Base-by-base conservation (phyloP, 495 filamentous ascomycete genomes). In the Penicillium paxilli region DNA sequence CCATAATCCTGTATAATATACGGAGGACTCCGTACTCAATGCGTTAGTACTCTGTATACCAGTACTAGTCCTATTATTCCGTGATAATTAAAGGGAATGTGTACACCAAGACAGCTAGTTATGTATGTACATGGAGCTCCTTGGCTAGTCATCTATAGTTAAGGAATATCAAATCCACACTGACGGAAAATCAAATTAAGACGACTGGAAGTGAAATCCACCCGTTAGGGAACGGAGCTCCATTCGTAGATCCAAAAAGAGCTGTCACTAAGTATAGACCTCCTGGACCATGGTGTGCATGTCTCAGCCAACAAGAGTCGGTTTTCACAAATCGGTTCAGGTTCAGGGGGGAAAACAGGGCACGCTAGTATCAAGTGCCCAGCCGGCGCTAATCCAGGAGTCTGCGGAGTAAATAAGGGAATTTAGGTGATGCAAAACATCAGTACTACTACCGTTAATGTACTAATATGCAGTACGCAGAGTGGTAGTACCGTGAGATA, bases 401-500 rank as follows among this genome's bases (percentile, higher is more conserved):
- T 46, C 17, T 51, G 44, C 38, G 54, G 35, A 47, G 55, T 20
- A 46, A 21, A 41, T n/a, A 20, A 24, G 52, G 14, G 12, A 38
- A 44, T 49, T 47, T 26, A 33, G 35, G 37, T 11, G 41, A 60
- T 56, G 60, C 63, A 63, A 54, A 63, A 63, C 54, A 66, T 66
- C 42, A 32, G 16, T 16, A 40, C 16, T 44, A 16, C 22, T 49
- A 6, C 2, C n/a, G n/a, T n/a, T n/a, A n/a, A n/a, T n/a, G n/a
- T 38, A 38, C 11, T 38, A 17, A 37, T 12, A 37, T 9, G 35
- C n/a, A 16, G 16, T 35, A 30, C 17, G 16, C 21, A 23, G 17
- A 38, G 55, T 55, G 58, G n/a, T n/a, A n/a, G n/a, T n/a, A n/a
- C 58, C 62, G 62, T 65, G 60, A 54, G 23, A 60, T 49, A 55